Evolutionary conservation across 192 early-diverging fungal species (phyloP), one percentile per base, ranked within the genome.

Genomic region (Funneliformis mosseae): DNA sequence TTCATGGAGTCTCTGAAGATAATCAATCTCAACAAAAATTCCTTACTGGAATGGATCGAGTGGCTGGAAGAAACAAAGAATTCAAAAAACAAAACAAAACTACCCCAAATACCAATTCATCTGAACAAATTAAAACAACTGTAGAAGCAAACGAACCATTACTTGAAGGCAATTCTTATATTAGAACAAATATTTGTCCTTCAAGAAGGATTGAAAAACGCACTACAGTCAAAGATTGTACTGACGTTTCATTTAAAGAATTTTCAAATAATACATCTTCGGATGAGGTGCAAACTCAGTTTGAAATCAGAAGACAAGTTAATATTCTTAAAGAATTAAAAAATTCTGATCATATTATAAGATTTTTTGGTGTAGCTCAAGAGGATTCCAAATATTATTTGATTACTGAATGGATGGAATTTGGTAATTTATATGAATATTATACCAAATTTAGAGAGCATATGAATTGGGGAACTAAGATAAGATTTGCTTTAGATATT

Each of bases 371-470:
- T 41, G 12, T 74, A 2, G 73, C 73, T 27, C 25, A 74, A 10
- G 73, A 74, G 9, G 70, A 78, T 38, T 21, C 76, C 64, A 39
- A 81, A 83, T 62, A 78, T 80, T 76, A 83, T 82, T 62, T 86
- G 85, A 81, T 86, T 4, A 66, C 82, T 0, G 80, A 83, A 73
- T 86, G 81, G 73, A 82, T 82, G 39, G 79, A 79, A 7, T 46
- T 68, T 72, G 85, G 85, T 16, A 86, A 78, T 63, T 41, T 86
- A 9, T 81, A 79, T 14, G 85, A 86, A 42, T 86, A 83, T 76
- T 83, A 83, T 62, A 74, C 55, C 6, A 68, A 79, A 55, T 83
- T 70, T 55, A 25, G 7, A 12, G 23, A 28, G 14, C 14, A 2
- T 23, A 48, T 74, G 8, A 59, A 11, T 12, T 28, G 23, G 73